Conservation (phyloP, 2,329 filamentous ascomycete genomes). For the Capronia coronata region DNA sequence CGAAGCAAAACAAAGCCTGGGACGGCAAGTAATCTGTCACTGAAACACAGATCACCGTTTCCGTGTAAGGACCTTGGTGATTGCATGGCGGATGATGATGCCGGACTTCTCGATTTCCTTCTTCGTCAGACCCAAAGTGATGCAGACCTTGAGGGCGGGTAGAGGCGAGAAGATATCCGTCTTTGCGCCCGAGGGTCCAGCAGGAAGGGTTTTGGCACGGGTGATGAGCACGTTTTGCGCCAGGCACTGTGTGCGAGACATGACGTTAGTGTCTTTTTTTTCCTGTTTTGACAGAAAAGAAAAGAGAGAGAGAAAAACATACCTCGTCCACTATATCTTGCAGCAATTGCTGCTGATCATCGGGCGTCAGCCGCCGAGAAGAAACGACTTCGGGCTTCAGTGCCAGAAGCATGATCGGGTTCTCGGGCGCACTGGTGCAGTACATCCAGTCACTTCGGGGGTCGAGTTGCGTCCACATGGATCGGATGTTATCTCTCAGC, state of each 20-base stretch:
- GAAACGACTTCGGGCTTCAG: conserved; percentile 77
- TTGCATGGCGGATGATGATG: conserved; percentile 77
- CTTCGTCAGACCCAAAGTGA: conserved; percentile 79
- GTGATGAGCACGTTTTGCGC: conserved; percentile 86
- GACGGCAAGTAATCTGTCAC: too few relatives aligned
- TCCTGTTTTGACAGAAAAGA: too few relatives aligned
- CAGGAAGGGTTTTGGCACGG: conserved; percentile 70
- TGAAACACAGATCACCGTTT: too few relatives aligned
- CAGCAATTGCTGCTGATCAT: conserved; percentile 77
- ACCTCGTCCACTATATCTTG: conserved; percentile 94
- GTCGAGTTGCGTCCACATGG: conserved; percentile 80
- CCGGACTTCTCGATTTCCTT: conserved; percentile 96
- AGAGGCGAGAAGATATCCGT: conserved; percentile 61
- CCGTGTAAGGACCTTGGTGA: conserved; percentile 77
- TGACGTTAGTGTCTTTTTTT: background rate
- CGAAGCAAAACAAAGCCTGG: too few relatives aligned
- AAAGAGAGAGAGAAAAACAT: too few relatives aligned
- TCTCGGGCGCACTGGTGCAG: conserved; percentile 74
- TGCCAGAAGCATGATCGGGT: conserved; percentile 76
- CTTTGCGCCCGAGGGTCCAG: conserved; percentile 54
- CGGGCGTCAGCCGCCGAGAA: conserved; percentile 58
- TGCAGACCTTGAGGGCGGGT: conserved; percentile 83
- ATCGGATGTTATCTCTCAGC: conserved; percentile 77
- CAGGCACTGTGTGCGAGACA: conserved; percentile 53
- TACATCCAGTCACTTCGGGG: conserved; percentile 88